Percentiles rank a stretch among this genome's conserved stretches.
Evolutionary conservation across 2,329 filamentous ascomycete species (phyloP).

Genomic region (Botrytis sinoallii): DNA sequence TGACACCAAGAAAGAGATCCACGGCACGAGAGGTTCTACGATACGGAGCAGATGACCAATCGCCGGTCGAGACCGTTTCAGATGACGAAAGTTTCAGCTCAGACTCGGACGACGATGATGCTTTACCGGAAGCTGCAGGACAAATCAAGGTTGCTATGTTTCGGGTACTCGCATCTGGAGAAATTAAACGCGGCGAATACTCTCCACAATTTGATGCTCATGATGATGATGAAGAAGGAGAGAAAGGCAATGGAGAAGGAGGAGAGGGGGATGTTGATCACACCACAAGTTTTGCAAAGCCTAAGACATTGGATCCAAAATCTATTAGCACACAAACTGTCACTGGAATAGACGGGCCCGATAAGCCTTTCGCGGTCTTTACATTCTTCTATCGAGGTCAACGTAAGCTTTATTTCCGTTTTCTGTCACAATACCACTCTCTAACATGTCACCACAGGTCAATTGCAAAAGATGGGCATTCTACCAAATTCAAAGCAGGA

Average conservation of each 20-base stretch:
- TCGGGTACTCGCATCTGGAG: conserved; percentile 88
- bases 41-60: conserved; percentile 74
- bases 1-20: conserved; percentile 24
- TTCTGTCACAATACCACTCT: not conserved
- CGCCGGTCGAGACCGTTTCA: conserved; percentile 67
- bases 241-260: conserved; percentile 47
- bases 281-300: conserved; percentile 96
- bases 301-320: conserved; percentile 92
- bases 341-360: conserved; percentile 94
- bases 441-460: conserved; percentile 53
- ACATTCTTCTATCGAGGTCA: conserved; percentile 98
- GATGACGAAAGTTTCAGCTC: conserved; percentile 68
- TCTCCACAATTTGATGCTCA: conserved; percentile 96
- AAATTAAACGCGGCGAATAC: conserved; percentile 97
- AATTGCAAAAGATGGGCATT: conserved; percentile 96
- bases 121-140: conserved; percentile 87
- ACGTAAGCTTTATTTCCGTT: conserved; percentile 57
- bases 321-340: conserved; percentile 98
- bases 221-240: conserved; percentile 68
- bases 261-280: conserved; percentile 85
- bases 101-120: conserved; percentile 69
- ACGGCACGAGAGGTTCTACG: conserved; percentile 60
- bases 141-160: conserved; percentile 99
- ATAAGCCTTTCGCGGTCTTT: conserved; percentile 94
- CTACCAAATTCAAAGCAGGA: conserved; percentile 62